A percentile compares a stretch with the other conserved stretches of the same genome.
phyloP scores from a whole-genome alignment of 2,329 filamentous ascomycete genomes.

The Ophiostoma piceae region DNA sequence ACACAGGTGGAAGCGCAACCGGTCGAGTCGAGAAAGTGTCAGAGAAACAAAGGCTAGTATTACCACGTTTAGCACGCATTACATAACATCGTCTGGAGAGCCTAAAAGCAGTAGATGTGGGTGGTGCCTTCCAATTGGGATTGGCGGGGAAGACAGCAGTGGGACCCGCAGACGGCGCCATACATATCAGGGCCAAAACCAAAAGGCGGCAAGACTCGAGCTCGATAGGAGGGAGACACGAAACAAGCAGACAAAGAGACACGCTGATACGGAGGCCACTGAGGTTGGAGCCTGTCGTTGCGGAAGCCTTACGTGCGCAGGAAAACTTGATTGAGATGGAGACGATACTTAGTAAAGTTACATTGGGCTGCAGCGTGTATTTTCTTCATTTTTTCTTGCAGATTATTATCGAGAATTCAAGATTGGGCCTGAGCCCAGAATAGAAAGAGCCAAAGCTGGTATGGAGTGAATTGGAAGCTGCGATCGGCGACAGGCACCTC shows the following conservation, averaged over 20 bases:
- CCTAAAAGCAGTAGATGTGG: background rate
- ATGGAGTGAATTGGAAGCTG: background rate
- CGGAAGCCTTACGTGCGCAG: background rate
- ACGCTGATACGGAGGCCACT: background rate
- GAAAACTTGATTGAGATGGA: background rate
- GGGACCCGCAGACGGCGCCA: slow-evolving; percentile 3
- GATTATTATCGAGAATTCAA: background rate
- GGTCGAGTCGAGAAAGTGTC: background rate
- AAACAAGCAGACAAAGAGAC: background rate
- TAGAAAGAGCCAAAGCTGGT: background rate
- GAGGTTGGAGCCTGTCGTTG: background rate
- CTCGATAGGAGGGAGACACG: background rate
- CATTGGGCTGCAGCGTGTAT: background rate
- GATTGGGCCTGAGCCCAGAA: background rate
- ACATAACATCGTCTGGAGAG: slow-evolving; percentile 3
- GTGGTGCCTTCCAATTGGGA: slow-evolving; percentile 19
- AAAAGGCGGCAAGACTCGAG: slow-evolving; percentile 12
- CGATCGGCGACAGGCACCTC: slow-evolving; percentile 4
- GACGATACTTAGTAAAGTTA: background rate
- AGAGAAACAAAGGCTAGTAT: background rate
- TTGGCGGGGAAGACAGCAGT: slow-evolving; percentile 21
- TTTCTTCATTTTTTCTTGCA: background rate
- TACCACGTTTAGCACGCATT: slow-evolving; percentile 5
- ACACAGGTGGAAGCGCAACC: background rate
- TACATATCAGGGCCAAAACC: background rate